Percentiles rank a stretch among this genome's conserved stretches.
Conservation (phyloP, 2,329 filamentous ascomycete genomes). For the Aspergillus tamarii region DNA sequence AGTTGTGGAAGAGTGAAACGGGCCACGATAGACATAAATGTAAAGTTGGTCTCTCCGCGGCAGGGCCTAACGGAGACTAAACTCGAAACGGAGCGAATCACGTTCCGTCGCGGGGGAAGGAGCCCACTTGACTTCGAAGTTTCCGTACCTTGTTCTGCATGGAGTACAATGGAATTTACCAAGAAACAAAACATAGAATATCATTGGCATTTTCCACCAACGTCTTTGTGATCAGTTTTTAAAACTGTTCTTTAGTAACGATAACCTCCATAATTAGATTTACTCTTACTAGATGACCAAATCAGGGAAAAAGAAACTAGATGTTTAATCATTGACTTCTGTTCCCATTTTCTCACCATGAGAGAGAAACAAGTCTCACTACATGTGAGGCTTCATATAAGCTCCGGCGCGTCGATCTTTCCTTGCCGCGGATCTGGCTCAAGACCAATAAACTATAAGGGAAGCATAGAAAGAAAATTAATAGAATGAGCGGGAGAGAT, state of each 20-base stretch:
- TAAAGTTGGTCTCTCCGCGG: conserved; percentile 7
- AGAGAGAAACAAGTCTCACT: not conserved
- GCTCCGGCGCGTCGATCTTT: not conserved
- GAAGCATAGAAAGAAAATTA: not conserved
- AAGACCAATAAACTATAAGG: not conserved
- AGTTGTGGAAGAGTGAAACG: conserved; percentile 25
- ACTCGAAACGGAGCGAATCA: conserved; percentile 17
- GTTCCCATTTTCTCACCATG: not conserved
- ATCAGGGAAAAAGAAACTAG: not conserved
- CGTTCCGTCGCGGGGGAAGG: conserved; percentile 17
- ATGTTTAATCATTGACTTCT: not conserved
- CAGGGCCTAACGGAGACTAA: conserved; percentile 37
- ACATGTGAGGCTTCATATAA: not conserved
- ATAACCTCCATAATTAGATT: not conserved
- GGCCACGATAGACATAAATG: conserved; percentile 25
- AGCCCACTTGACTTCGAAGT: not conserved
- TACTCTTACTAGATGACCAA: not conserved
- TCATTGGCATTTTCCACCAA: too few species aligned
- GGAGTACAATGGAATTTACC: not conserved
- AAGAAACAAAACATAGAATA: not conserved
- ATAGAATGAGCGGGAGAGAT: not conserved
- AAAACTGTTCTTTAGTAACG: not conserved
- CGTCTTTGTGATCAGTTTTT: too few species aligned
- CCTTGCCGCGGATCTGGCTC: not conserved
- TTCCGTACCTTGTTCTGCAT: not conserved